phyloP scores from a whole-genome alignment of 768 basidiomycete species.

The Mycena rebaudengoi region DNA sequence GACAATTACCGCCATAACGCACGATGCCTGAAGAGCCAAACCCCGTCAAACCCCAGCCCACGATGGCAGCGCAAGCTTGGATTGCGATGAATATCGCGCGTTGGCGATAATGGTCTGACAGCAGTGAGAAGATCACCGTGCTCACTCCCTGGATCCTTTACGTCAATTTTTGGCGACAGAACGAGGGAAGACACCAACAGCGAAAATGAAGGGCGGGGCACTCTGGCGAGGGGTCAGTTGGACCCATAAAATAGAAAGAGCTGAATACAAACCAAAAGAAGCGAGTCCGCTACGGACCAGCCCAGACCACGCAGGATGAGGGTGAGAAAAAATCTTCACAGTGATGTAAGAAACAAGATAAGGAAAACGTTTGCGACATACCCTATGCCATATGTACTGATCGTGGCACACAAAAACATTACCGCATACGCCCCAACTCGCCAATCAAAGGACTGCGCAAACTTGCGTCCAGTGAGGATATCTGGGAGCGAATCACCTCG shows the following conservation, averaged over 20 bases:
- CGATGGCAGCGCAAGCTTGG: constrained; percentile 49
- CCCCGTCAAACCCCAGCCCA: constrained; percentile 53
- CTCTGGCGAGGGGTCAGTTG: constrained; percentile 37
- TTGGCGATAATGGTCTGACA: constrained; percentile 55
- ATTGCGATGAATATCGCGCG: constrained; percentile 53
- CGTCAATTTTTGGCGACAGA: not conserved
- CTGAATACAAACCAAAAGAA: constrained; percentile 47
- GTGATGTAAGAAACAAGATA: not conserved
- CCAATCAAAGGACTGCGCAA: constrained; percentile 51
- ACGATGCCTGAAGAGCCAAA: constrained; percentile 44
- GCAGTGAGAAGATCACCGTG: constrained; percentile 53
- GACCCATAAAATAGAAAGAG: constrained; percentile 1
- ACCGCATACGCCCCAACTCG: constrained; percentile 56
- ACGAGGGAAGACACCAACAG: constrained; percentile 42
- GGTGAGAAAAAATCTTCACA: constrained; percentile 52
- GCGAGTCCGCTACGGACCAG: constrained; percentile 51
- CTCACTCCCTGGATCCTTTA: constrained; percentile 42
- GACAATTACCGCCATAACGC: constrained; percentile 51
- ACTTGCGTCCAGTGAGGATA: constrained; percentile 43
- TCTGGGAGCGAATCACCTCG: constrained; percentile 61
- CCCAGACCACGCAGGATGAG: constrained; percentile 59
- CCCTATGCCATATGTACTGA: constrained; percentile 60
- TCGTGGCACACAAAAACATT: constrained; percentile 60
- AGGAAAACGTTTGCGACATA: constrained; percentile 30
- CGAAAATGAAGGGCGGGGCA: constrained; percentile 58